These are phyloP conservation scores for Sclerotinia spermophila DNA, from an alignment of 2,329 filamentous ascomycete species.

Conservation along the genomic window DNA sequence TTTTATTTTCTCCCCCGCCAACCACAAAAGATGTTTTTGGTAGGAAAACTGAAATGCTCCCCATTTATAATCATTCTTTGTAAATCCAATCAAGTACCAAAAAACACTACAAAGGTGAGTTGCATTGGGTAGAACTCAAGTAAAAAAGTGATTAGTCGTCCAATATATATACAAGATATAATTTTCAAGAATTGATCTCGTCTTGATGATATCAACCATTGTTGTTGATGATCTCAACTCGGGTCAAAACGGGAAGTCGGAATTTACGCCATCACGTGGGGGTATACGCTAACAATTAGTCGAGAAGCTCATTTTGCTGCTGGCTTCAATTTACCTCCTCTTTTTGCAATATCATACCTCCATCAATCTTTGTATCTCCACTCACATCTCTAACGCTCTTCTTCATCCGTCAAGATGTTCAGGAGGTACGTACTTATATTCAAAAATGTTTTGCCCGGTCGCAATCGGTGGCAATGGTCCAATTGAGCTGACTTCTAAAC, in stretches of 20 bases:
- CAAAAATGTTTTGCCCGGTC: slow-evolving; percentile 28
- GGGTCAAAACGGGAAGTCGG: slow-evolving; percentile 19
- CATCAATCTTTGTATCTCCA: slow-evolving; percentile 51
- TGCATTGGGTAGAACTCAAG: neutral
- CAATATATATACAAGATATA: neutral
- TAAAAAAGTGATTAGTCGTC: neutral
- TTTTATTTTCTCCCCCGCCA: neutral
- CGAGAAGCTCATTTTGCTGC: slow-evolving; percentile 26
- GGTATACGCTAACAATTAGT: slow-evolving; percentile 39
- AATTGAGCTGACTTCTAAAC: slow-evolving; percentile 48
- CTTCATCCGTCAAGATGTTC: slow-evolving; percentile 74
- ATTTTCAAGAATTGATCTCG: neutral
- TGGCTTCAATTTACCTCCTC: slow-evolving; percentile 21
- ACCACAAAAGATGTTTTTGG: neutral
- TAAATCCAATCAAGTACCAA: neutral
- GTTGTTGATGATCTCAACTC: slow-evolving; percentile 6
- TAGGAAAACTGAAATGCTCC: neutral
- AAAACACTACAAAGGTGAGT: neutral
- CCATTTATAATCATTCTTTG: neutral
- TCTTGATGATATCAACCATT: neutral
- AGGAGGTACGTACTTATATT: slow-evolving; percentile 63
- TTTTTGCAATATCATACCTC: slow-evolving; percentile 30
- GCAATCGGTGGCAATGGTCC: slow-evolving; percentile 30
- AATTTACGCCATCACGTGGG: slow-evolving; percentile 18
- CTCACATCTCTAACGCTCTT: slow-evolving; percentile 59